A percentile compares a stretch with the other conserved stretches of the same genome.
Evolutionary conservation across 768 basidiomycete species (phyloP).

Genomic region (Pulveroboletus ravenelii): DNA sequence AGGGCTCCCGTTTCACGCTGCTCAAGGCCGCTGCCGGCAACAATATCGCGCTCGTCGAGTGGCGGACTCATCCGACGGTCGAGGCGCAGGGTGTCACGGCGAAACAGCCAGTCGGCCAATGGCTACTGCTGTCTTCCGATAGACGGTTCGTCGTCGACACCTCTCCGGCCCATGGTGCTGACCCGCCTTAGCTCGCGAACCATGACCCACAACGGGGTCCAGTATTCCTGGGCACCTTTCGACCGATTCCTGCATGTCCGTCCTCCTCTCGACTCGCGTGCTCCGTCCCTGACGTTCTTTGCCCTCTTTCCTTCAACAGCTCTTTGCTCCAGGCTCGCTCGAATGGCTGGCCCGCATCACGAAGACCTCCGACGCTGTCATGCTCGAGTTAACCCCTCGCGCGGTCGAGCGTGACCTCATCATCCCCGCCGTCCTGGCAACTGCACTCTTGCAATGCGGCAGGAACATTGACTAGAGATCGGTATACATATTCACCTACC

Average conservation of each 20-base stretch:
- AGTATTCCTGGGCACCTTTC: slow-evolving; percentile 54
- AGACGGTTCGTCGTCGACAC: slow-evolving; percentile 30
- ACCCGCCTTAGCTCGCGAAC: slow-evolving; percentile 34
- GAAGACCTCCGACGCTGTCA: slow-evolving; percentile 39
- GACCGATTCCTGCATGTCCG: slow-evolving; percentile 43
- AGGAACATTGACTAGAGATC: slow-evolving; percentile 50
- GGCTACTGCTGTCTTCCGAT: slow-evolving; percentile 52
- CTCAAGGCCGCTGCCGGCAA: slow-evolving; percentile 46
- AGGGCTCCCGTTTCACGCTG: slow-evolving; percentile 50
- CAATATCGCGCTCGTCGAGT: slow-evolving; percentile 53
- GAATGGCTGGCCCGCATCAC: slow-evolving; percentile 50
- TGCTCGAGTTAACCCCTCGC: slow-evolving; percentile 52
- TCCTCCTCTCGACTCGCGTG: not conserved
- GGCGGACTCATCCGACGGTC: slow-evolving; percentile 44
- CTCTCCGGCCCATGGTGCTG: not conserved
- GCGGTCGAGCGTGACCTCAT: slow-evolving; percentile 53
- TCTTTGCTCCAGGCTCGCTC: slow-evolving; percentile 39
- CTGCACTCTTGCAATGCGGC: slow-evolving; percentile 56
- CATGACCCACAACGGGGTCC: slow-evolving; percentile 48
- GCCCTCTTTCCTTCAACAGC: slow-evolving; percentile 27
- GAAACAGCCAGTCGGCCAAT: slow-evolving; percentile 47
- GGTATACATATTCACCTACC: not conserved
- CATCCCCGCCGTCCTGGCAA: slow-evolving; percentile 47
- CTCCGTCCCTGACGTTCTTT: not conserved
- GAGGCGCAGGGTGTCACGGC: slow-evolving; percentile 49